Percentiles rank a stretch among this genome's conserved stretches.
Conservation (phyloP, 257 asterid species). For the Solanum stenotomum region DNA sequence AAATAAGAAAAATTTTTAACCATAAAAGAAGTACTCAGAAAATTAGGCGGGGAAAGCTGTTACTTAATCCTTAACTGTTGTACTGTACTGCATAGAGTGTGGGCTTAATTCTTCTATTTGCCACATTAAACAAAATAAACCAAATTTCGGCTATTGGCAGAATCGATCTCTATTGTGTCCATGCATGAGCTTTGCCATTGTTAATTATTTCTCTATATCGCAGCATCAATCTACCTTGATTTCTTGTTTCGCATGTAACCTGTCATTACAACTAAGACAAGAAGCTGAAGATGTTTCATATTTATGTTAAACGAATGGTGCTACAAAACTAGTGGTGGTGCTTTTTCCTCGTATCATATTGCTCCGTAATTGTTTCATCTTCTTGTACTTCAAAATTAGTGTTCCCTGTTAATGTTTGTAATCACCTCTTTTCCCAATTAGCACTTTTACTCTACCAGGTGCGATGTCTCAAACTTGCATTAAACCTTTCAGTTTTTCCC, state of each 20-base stretch:
- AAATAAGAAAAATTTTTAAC: too few relatives aligned
- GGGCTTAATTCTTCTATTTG: too few relatives aligned
- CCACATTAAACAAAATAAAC: too few relatives aligned
- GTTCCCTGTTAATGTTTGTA: background rate
- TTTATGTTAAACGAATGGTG: background rate
- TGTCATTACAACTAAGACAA: background rate
- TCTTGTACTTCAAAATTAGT: background rate
- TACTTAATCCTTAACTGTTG: too few relatives aligned
- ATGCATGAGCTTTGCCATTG: background rate
- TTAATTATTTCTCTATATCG: background rate
- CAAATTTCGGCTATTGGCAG: too few relatives aligned
- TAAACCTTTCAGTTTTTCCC: conserved; percentile 66
- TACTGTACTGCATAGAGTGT: too few relatives aligned
- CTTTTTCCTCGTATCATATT: background rate
- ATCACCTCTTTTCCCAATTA: background rate
- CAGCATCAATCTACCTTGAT: background rate
- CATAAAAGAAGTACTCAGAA: too few relatives aligned
- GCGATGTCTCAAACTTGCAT: background rate
- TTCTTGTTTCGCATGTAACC: background rate
- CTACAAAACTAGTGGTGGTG: background rate
- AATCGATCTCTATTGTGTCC: background rate
- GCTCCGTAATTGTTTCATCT: background rate
- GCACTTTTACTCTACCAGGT: background rate
- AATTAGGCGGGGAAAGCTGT: too few relatives aligned
- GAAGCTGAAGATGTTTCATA: background rate